Base-by-base conservation (phyloP, 805 yeast genomes). In the Candida tallmaniae region DNA sequence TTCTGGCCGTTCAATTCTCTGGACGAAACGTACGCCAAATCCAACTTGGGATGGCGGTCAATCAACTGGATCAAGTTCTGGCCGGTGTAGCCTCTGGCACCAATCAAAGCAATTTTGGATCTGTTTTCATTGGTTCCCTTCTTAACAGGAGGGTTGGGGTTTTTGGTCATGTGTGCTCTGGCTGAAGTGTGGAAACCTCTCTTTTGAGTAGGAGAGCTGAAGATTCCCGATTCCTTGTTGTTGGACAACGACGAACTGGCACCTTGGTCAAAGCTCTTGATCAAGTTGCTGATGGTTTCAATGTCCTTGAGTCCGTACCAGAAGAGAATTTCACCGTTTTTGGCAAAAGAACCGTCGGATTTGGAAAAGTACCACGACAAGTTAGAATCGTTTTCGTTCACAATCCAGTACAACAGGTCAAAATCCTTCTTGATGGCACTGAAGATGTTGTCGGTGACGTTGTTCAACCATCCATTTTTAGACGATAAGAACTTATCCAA, bases 1-100 rank as follows among this genome's bases (percentile, higher is more conserved):
- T 80, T 80, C 62, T 83, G 80, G 33, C 99, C 99, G 40, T 74
- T 73, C 42, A 93, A 73, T 60, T 93, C 97, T 61, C 99, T 85
- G 16, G 97, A 90, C 2, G 97, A 90, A 35, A 93, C 97, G 55
- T 93, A 95, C 5, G 90, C 74, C 35, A 93, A 64, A 52, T 90
- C 97, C 46, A 93, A 69, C 57, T 76, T 76, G 29, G 95, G 95
- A 63, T 93, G 99, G 32, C 72, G 65, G 61, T 93, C 85, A 44
- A 93, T 83, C 68, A 93, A 70, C 23, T 82, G 74, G 44, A 93
- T 87, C 58, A 93, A 73, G 51, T 90, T 90, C 65, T 85, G 95
- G 23, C 98, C 99, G 13, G 97, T 90, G 65, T 74, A 87, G 20
- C 99, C 99, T 65, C 99, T 82, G 27, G 99, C 99, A 48, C 99